These are phyloP conservation scores for Chytriomyces sp. DNA, from an alignment of 192 early-diverging fungal species.

Conservation along the genomic window DNA sequence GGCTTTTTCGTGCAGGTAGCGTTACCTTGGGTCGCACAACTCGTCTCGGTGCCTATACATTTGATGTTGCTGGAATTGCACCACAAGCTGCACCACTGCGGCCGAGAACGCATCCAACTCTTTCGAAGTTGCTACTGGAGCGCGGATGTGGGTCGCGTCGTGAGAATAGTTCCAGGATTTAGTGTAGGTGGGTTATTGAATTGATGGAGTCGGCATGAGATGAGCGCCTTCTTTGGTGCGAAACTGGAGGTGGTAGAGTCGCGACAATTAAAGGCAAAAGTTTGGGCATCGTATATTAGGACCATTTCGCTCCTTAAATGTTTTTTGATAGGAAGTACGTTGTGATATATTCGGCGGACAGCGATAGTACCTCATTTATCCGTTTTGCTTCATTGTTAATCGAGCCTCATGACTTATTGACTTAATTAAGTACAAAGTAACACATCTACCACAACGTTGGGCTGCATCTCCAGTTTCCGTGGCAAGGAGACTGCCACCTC, in stretches of 20 bases:
- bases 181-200: constrained; percentile 52
- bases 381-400: no score
- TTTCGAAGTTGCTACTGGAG: constrained; percentile 31
- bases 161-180: constrained; percentile 51
- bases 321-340: not conserved
- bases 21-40: constrained; percentile 44
- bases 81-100: constrained; percentile 28
- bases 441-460: no score
- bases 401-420: no score
- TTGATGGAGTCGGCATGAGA: not conserved
- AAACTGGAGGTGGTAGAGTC: no score
- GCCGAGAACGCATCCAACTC: not conserved
- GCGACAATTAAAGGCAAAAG: no score
- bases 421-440: no score
- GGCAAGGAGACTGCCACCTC: no score
- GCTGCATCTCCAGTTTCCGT: no score
- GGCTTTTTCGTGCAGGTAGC: no score
- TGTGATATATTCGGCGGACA: not conserved
- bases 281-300: not conserved
- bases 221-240: no score
- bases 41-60: constrained; percentile 43
- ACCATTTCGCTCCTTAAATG: not conserved
- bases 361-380: not conserved
- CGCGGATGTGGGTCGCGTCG: constrained; percentile 33
- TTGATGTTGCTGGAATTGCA: constrained; percentile 47